Evolutionary conservation across 2,329 filamentous ascomycete species (phyloP), one percentile per base, ranked within the genome.

Genomic region (Mollisiaceae sp.): DNA sequence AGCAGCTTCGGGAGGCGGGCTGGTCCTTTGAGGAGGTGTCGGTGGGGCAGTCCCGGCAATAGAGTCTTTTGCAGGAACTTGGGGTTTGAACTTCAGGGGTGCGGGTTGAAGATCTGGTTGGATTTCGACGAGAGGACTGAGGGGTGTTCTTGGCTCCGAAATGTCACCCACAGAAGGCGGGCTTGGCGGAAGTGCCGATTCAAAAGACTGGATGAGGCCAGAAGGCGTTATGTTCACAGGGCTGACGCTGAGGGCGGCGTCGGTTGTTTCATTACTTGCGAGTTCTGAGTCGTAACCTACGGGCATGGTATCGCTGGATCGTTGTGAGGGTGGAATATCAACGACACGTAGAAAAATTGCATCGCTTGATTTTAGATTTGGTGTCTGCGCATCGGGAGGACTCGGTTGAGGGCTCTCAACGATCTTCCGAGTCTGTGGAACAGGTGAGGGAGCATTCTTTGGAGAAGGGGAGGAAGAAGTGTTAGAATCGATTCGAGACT

Each of bases 81-180:
- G 32, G 55, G 36, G 4, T 18, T 39, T 57, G 9, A 57, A 15
- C 2, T 39, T 57, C 35, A 57, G 20, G 8, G 55, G 55, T 8
- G 32, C 55, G 9, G 55, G 55, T 22, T 57, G 32, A 15, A 57
- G 35, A 12, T 22, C 35, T 57, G 32, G 55, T 38, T 39, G 55
- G 32, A 38, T 39, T 15, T 39, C 55, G 32, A n/a, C 24, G 3
- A 54, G 24, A 54, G 50, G 50, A 32, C 22, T 54, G 27, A 54
- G 50, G 2, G 50, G 50, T 15, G 24, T 15, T 32, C 14, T 35
- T 32, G 43, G 43, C 9, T 55, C 50, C 9, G 50, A 36, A 27
- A 24, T 35, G 22, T 57, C 32, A 15, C 36, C 35, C 14, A 35
- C 38, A n/a, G 55, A 57, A 39, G 55, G 32, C 32, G 50, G 27